Evolutionary conservation across 169 alveolate genomes (phyloP).

Genomic region (Plasmodium vinckei): DNA sequence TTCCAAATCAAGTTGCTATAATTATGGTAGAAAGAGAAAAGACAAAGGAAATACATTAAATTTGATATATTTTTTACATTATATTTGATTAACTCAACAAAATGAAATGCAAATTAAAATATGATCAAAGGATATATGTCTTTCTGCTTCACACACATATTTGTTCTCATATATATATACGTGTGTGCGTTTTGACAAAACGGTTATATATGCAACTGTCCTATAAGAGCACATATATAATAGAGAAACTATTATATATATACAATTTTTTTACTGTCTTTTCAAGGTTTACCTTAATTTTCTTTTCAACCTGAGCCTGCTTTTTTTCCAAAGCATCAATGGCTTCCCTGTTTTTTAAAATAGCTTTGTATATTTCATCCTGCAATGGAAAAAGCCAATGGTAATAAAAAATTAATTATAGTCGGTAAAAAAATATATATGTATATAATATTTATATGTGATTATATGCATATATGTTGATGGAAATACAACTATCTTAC

Average conservation of each 20-base stretch:
- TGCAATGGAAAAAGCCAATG: neutral
- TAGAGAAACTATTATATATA: too few relatives aligned
- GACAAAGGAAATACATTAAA: neutral
- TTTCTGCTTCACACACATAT: neutral
- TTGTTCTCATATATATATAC: neutral
- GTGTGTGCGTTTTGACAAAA: neutral
- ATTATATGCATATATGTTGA: neutral
- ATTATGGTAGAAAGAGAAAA: constrained; percentile 2
- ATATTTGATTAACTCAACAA: too few relatives aligned
- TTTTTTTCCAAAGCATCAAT: constrained; percentile 75
- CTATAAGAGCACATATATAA: too few relatives aligned
- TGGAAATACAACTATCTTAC: constrained; percentile 17
- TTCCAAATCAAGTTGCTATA: constrained; percentile 68
- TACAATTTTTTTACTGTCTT: neutral
- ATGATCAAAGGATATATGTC: too few relatives aligned
- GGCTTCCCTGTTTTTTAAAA: constrained; percentile 73
- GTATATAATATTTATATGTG: neutral
- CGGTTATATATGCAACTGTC: too few relatives aligned
- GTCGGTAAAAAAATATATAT: neutral
- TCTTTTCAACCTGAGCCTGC: constrained; percentile 75
- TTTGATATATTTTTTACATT: too few relatives aligned
- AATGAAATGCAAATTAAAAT: too few relatives aligned
- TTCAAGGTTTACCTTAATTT: constrained; percentile 60
- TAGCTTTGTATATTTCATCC: constrained; percentile 75
- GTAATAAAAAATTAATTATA: neutral